A percentile compares a stretch with the other conserved stretches of the same genome.
Evolutionary conservation across 768 basidiomycete genomes (phyloP).

Genomic region (Tulasnella sp.): DNA sequence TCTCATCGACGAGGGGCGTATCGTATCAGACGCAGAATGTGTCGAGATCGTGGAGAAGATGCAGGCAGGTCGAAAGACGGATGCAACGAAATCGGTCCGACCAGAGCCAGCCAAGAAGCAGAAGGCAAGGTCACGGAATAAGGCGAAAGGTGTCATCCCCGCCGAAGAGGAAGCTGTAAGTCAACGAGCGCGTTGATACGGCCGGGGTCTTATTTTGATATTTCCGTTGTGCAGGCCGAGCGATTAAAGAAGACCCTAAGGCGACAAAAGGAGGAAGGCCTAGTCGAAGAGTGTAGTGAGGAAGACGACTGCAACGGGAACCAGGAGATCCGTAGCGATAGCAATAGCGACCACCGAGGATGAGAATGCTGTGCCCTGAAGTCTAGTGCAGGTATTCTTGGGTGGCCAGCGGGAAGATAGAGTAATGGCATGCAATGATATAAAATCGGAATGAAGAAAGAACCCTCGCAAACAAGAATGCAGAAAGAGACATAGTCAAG

Average conservation of each 20-base stretch:
- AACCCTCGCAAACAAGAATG: neutral
- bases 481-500: neutral
- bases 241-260: neutral
- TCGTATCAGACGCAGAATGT: conserved; percentile 66
- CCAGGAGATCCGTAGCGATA: conserved; percentile 1
- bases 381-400: too few species aligned
- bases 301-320: conserved; percentile 9
- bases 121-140: conserved; percentile 67
- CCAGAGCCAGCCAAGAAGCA: conserved; percentile 23
- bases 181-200: neutral
- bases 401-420: too few species aligned
- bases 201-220: neutral
- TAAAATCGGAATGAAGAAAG: neutral
- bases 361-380: too few species aligned
- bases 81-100: neutral
- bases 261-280: conserved; percentile 3
- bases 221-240: neutral
- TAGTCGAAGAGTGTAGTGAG: neutral
- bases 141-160: conserved; percentile 76
- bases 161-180: conserved; percentile 67
- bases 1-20: conserved; percentile 57
- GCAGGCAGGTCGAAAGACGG: conserved; percentile 25
- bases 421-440: neutral
- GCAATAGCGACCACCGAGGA: conserved; percentile 49
- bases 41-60: conserved; percentile 44